Base-by-base conservation (phyloP, 768 basidiomycete species). In the Royoungia palumana region DNA sequence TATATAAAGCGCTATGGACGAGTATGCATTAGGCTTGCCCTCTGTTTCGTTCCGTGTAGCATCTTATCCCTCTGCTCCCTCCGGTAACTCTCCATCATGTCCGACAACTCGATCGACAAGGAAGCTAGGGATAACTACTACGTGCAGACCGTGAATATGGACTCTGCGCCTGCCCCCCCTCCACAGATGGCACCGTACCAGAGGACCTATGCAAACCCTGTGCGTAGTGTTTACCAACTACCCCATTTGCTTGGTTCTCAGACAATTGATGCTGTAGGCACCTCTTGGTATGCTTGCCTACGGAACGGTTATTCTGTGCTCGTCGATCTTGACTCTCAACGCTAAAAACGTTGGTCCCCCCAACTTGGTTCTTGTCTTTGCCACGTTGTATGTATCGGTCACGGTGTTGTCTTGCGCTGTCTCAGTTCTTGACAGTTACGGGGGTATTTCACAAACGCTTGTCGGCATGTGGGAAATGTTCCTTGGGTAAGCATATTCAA, bases 381-480 rank as follows among this genome's bases (percentile, higher is more conserved):
- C 64, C 3, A 58, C 51, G 3, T 66, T 64, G 62, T 66, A 40
- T 28, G 62, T 43, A 37, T 32, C 35, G 14, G 14, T 32, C 17
- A 22, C 28, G 8, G 13, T 20, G 7, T n/a, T 6, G 27, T 19
- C 7, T 21, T 20, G 12, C 39, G 30, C 28, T 10, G 16, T 4
- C 39, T 54, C 19, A 56, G 30, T 17, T 30, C 9, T 27, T 47
- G 39, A 28, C n/a, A 64, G 65, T 50, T 64, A 66, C 27, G 64
- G 64, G 9, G 62, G 65, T 36, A 66, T 66, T 41, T 57, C 61
- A 16, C 64, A 64, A 41, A 61, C 62, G 4, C 47, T 64, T 9
- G 62, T 64, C 8, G 62, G 64, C 35, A 62, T 66, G 63, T 66
- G 65, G 63, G 63, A 66, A 24, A 61, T 64, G 53, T 64, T 58